phyloP scores from a whole-genome alignment of 805 yeast genomes.

The Candida saitoana region DNA sequence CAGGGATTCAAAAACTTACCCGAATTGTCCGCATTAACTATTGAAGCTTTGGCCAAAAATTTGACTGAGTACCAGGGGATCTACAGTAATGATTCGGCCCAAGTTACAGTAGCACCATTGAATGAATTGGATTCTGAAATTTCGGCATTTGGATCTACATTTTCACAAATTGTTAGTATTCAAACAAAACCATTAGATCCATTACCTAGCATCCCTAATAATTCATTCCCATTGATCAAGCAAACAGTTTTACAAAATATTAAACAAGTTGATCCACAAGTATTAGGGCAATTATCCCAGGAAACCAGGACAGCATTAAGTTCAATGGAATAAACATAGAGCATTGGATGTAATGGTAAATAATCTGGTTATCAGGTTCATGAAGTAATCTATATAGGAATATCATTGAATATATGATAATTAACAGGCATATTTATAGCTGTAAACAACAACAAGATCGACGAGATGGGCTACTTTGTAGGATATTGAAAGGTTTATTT shows the following conservation, averaged over 20 bases:
- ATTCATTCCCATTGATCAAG: conserved; percentile 28
- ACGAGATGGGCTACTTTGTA: too few relatives aligned
- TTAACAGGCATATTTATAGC: too few relatives aligned
- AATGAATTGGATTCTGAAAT: conserved; percentile 58
- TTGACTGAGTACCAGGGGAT: conserved; percentile 26
- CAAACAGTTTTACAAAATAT: conserved; percentile 22
- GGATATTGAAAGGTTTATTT: too few relatives aligned
- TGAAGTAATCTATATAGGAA: too few relatives aligned
- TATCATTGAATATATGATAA: too few relatives aligned
- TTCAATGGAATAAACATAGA: conserved; percentile 1
- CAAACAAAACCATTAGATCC: conserved; percentile 68
- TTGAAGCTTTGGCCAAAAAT: conserved; percentile 32
- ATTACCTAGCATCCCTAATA: conserved; percentile 44
- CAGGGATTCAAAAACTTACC: conserved; percentile 13
- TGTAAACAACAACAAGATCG: too few relatives aligned
- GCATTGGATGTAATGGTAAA: too few relatives aligned
- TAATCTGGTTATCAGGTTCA: too few relatives aligned
- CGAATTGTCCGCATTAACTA: conserved; percentile 22
- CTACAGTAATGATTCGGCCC: conserved; percentile 11
- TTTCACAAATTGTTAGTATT: conserved; percentile 67
- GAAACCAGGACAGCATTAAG: conserved; percentile 14
- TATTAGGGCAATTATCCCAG: conserved; percentile 24
- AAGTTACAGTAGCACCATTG: conserved; percentile 20
- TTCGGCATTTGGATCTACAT: conserved; percentile 78
- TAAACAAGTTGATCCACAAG: conserved; percentile 22